phyloP scores from a whole-genome alignment of 192 early-diverging fungal species.

The Coemansia sp. region DNA sequence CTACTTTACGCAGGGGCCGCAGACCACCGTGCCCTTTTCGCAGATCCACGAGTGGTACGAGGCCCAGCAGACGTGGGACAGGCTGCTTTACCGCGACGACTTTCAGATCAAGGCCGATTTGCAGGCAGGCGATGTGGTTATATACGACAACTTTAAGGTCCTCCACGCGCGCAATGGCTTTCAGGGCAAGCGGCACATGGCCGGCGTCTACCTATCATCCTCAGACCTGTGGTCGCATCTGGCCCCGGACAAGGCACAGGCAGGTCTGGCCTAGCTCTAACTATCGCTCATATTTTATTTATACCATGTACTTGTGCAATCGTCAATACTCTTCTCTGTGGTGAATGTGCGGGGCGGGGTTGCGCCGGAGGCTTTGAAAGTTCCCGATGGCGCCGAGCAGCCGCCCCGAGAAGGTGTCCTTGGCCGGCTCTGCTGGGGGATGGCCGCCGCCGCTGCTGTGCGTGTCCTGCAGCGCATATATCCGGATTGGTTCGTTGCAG shows the following conservation, averaged over 20 bases:
- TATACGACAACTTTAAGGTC: slow-evolving; percentile 48
- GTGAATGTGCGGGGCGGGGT: too few relatives aligned
- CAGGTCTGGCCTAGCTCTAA: too few relatives aligned
- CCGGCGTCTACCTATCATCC: slow-evolving; percentile 39
- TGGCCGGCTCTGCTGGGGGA: background rate
- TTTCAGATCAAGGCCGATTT: slow-evolving; percentile 44
- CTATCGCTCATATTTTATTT: too few relatives aligned
- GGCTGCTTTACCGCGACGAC: slow-evolving; percentile 43
- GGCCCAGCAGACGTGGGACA: slow-evolving; percentile 41
- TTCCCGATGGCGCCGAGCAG: background rate
- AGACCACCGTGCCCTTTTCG: slow-evolving; percentile 37
- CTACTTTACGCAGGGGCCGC: slow-evolving; percentile 48
- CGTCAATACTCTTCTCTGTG: too few relatives aligned
- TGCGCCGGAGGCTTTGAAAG: slow-evolving; percentile 1
- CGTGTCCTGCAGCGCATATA: background rate
- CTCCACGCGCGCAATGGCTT: slow-evolving; percentile 50
- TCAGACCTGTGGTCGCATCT: slow-evolving; percentile 42
- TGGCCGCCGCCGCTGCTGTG: background rate
- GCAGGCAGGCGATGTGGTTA: slow-evolving; percentile 42
- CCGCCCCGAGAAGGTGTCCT: background rate
- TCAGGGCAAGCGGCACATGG: slow-evolving; percentile 42
- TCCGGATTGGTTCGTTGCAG: slow-evolving; percentile 3
- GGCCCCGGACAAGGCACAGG: too few relatives aligned
- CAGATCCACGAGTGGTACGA: slow-evolving; percentile 48
- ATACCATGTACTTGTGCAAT: too few relatives aligned